Base-by-base conservation (phyloP, 805 yeast genomes). In the Ogataea pignaliae region DNA sequence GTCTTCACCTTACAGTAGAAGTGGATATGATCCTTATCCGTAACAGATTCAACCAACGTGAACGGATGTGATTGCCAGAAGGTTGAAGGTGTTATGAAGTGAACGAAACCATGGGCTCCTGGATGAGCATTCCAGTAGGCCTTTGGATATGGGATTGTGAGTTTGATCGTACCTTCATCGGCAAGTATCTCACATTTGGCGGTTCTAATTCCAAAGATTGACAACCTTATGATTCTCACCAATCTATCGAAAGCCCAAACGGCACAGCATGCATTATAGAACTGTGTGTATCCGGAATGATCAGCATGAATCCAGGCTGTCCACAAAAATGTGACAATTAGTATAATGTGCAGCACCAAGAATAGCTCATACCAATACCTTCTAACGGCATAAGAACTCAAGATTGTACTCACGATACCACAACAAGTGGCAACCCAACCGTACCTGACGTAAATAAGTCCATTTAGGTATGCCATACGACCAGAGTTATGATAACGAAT, bases 1-100 rank as follows among this genome's bases (percentile, higher is more conserved):
- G 70, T 70, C 58, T 79, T 78, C 15, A 72, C 73, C 55, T 75
- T 78, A 53, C 77, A 69, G 51, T 66, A 71, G 39, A 76, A 63
- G 1, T 67, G 62, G 10, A 78, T 55, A 37, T 64, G 61, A 47
- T 68, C 64, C 33, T 65, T 64, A 36, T 66, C 61, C n/a, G 52
- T 42, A 16, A 48, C 50, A 6, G 60, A 56, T 40, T 71, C 71
- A 39, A 76, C 65, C 7, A 77, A 61, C 1, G 90, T 81, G 63
- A 86, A 84, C 3, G 91, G 59, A 41, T 50, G 60, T 28, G 55
- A 55, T 59, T 83, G 88, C 81, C 81, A 82, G 59, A 82, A 79
- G 33, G 71, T 63, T 3, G 64, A 56, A 15, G 74, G 69, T 36
- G 75, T 65, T 45, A 81, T 49, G 59, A 84, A 79, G 63, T 81